Evolutionary conservation across 1,284 basidiomycete genomes (phyloP), one percentile per base, ranked within the genome.

Genomic region (Ceratobasidium sp.): DNA sequence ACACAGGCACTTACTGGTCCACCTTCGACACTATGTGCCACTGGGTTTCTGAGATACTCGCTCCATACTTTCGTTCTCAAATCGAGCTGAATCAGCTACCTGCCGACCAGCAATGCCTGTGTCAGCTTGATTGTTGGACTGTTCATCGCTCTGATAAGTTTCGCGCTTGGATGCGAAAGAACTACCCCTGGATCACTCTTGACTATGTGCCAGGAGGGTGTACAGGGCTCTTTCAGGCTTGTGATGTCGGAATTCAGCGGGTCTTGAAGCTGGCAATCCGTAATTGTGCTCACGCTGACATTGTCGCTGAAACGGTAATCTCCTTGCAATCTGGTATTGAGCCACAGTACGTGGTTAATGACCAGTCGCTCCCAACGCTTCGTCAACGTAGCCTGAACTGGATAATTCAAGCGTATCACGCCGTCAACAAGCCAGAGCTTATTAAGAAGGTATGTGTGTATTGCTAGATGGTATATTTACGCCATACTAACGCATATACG

Each of bases 141-240:
- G 86, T 87, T 1, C 87, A 88, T 79, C 80, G 83, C 0, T 84
- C 83, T 12, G 44, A 81, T 0, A 83, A 84, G 63, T 87, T 88
- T 79, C 79, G 81, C 0, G 55, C 44, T 0, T 86, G 83, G 83
- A 83, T 87, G 82, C 58, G 66, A 1, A 58, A 33, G 0, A 66
- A 64, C 5, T 82, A 82, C 42, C 79, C 81, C 0, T 82, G 81
- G 81, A 83, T 85, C 53, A 75, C 63, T 4, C 63, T 79, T 3
- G 13, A 58, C 26, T 82, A 68, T 70, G 78, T 84, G 40, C 83
- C 82, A 26, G 82, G 77, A 15, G 81, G 83, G 9, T 82, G 82
- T 71, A 82, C 81, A 0, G 77, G 77, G 20, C 55, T 76, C 18
- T 79, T 77, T 28, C 85, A 85, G 78, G 84, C 86, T n/a, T 39